A percentile compares a stretch with the other conserved stretches of the same genome.
Evolutionary conservation across 2,329 filamentous ascomycete genomes (phyloP).

Genomic region (Emydomyces testavorans): DNA sequence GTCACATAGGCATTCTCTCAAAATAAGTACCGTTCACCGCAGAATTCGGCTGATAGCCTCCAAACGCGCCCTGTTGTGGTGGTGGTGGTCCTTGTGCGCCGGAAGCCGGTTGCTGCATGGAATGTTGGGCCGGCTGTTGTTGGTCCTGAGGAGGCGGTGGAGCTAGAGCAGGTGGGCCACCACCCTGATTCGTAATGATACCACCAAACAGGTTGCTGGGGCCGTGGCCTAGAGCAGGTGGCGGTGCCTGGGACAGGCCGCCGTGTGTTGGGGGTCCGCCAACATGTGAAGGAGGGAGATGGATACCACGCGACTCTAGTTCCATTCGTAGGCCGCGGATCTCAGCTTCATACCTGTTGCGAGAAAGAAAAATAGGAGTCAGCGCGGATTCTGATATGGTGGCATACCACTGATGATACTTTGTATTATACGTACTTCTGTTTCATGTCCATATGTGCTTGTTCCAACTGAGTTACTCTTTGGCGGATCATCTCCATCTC

Average conservation of each 20-base stretch:
- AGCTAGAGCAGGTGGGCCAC: conserved; percentile 73
- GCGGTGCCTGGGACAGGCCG: conserved; percentile 71
- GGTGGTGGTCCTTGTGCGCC: conserved; percentile 55
- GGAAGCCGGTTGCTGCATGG: conserved; percentile 48
- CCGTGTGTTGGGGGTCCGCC: conserved; percentile 63
- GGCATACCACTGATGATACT: background rate
- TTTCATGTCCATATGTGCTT: conserved; percentile 77
- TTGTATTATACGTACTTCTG: conserved; percentile 59
- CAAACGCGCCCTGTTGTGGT: conserved; percentile 58
- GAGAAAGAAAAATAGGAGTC: background rate
- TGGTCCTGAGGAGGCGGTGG: conserved; percentile 59
- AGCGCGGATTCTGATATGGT: conserved; percentile 4
- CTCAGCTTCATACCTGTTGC: conserved; percentile 77
- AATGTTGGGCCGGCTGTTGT: conserved; percentile 47
- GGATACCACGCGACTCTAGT: conserved; percentile 60
- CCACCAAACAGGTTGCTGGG: conserved; percentile 84
- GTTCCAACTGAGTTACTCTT: conserved; percentile 88
- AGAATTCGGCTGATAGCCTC: conserved; percentile 54
- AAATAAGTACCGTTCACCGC: conserved; percentile 48
- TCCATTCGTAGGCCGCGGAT: conserved; percentile 76
- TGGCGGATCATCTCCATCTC: conserved; percentile 91
- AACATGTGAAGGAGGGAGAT: conserved; percentile 55
- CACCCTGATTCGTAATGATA: conserved; percentile 84
- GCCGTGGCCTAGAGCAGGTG: conserved; percentile 75
- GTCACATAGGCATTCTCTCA: conserved; percentile 6